Evolutionary conservation across 2,329 filamentous ascomycete genomes (phyloP).

Genomic region (Fusarium pseudonygamai): DNA sequence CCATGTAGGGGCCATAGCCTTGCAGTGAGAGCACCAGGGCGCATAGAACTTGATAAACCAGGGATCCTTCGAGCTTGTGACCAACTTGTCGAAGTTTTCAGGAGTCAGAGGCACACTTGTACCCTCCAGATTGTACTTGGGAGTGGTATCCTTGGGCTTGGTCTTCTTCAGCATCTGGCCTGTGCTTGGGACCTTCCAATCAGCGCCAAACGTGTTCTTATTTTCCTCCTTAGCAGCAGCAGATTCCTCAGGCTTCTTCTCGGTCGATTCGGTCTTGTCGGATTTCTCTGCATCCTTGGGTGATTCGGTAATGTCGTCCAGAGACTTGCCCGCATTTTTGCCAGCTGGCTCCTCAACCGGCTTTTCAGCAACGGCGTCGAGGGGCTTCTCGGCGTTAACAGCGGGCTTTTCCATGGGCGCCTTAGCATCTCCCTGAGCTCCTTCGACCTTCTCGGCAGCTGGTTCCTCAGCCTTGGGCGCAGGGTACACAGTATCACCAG

Average conservation of each 20-base stretch:
- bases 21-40: conserved; percentile 96
- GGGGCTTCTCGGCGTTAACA: conserved; percentile 30
- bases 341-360: conserved; percentile 27
- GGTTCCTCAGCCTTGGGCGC: conserved; percentile 31
- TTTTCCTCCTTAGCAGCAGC: conserved; percentile 41
- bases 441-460: conserved; percentile 27
- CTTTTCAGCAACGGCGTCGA: conserved; percentile 24
- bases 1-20: conserved; percentile 92
- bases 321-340: conserved; percentile 26
- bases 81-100: conserved; percentile 85
- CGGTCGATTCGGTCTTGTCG: conserved; percentile 40
- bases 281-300: conserved; percentile 38
- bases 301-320: conserved; percentile 41
- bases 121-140: conserved; percentile 78
- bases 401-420: conserved; percentile 44
- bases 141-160: conserved; percentile 58
- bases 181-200: conserved; percentile 45
- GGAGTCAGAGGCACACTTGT: conserved; percentile 79
- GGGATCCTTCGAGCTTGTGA: conserved; percentile 87
- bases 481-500: conserved; percentile 66
- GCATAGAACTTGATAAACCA: conserved; percentile 99
- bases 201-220: conserved; percentile 41
- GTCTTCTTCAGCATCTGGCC: conserved; percentile 45
- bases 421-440: conserved; percentile 44
- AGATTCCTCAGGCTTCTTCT: conserved; percentile 31